Base-by-base conservation (phyloP, 2,329 filamentous ascomycete species). In the Botrytis cinerea region DNA sequence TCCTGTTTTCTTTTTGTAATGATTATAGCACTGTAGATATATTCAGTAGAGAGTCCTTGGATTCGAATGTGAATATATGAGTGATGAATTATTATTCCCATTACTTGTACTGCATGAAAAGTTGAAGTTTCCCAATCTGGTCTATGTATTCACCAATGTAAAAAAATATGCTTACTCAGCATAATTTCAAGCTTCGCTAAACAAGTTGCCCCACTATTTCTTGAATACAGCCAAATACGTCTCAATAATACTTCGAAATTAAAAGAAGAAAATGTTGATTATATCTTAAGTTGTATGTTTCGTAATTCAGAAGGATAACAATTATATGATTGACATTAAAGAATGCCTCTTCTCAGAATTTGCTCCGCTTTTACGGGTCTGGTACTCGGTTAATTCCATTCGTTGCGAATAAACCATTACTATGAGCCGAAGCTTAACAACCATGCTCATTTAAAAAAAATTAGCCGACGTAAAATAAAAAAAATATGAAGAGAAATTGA, bases 1-100 rank as follows among this genome's bases (percentile, higher is more conserved):
- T 25, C 25, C 2, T 14, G 14, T 10, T n/a, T 25, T 48, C 22
- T 12, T 10, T n/a, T 51, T 51, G 4, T 16, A 14, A 10, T n/a
- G 22, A 43, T 10, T 51, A 51, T 10, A 51, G 22, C 22, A 4
- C 10, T 14, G 10, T 8, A 43, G 2, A 16, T 43, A 43, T 43
- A 2, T 43, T 12, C 40, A 43, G 40, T 43, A 16, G 40, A 43
- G 10, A 43, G 12, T n/a, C 14, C 12, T 5, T 9, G 12, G 14
- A 10, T 14, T 7, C 6, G 2, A n/a, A 14, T 7, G 2, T 2
- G 1, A 6, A 51, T 25, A 51, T 3, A n/a, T 7, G 16, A 6
- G 1, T 7, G 12, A 12, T n/a, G n/a, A 5, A 12, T 28, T 16
- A 10, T 28, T 28, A 5, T 54, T 16, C 12, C 3, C 10, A 54